These are phyloP conservation scores for Corchorus olitorius DNA, from an alignment of 345 rosid genomes.

Conservation along the genomic window DNA sequence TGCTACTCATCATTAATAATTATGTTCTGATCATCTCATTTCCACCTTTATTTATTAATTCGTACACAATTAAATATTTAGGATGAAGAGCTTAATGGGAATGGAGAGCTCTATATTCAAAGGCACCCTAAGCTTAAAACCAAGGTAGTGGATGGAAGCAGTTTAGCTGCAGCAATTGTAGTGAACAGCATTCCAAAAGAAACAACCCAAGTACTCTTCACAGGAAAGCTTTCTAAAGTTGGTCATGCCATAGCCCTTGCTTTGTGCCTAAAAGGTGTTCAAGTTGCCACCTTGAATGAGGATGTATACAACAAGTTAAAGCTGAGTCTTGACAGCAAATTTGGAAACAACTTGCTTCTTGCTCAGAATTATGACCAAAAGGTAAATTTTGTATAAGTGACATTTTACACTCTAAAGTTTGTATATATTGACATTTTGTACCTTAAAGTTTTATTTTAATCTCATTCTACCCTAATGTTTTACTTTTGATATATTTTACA, in stretches of 20 bases:
- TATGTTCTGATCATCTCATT: too few relatives aligned
- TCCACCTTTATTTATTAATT: too few relatives aligned
- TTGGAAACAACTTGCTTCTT: constrained; percentile 17
- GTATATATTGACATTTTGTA: too few relatives aligned
- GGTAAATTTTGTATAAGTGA: too few relatives aligned
- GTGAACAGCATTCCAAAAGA: constrained; percentile 37
- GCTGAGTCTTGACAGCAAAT: background rate
- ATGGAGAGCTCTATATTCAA: constrained; percentile 42
- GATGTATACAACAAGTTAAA: constrained; percentile 26
- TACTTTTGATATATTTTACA: too few relatives aligned
- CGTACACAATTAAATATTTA: too few relatives aligned
- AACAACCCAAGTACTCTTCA: constrained; percentile 34
- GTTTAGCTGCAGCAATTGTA: constrained; percentile 49
- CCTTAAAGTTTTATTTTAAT: too few relatives aligned
- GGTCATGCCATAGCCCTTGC: constrained; percentile 36
- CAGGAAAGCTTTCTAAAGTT: constrained; percentile 43
- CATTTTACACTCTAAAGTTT: too few relatives aligned
- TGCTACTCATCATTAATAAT: too few relatives aligned
- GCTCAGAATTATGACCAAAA: constrained; percentile 9
- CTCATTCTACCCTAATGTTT: too few relatives aligned
- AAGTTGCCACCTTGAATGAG: constrained; percentile 21
- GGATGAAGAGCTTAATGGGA: constrained; percentile 36
- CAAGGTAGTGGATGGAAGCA: constrained; percentile 56
- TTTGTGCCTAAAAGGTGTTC: constrained; percentile 39
- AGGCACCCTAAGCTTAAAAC: constrained; percentile 44